Conservation (phyloP, 345 rosid genomes). For the Moringa oleifera region DNA sequence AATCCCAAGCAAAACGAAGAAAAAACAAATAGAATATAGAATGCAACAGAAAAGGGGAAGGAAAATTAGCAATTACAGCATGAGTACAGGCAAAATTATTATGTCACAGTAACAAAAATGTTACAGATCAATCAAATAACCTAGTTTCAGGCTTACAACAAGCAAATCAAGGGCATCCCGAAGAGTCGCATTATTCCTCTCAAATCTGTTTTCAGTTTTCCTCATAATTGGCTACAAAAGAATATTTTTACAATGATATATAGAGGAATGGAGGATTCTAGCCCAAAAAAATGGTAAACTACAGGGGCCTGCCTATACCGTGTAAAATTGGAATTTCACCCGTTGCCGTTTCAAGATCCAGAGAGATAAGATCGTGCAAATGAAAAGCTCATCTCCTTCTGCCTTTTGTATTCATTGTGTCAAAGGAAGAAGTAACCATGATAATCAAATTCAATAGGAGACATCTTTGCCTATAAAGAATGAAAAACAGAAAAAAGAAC, state of each 20-base stretch:
- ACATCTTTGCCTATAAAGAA: conserved; percentile 74
- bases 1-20: too few species aligned
- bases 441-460: conserved; percentile 85
- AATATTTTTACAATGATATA: conserved; percentile 20
- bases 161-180: too few species aligned
- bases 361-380: conserved; percentile 54
- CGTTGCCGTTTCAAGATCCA: conserved; percentile 18
- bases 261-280: conserved; percentile 13
- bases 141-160: too few species aligned
- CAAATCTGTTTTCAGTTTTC: conserved; percentile 1
- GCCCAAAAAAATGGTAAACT: not conserved
- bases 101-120: too few species aligned
- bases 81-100: too few species aligned
- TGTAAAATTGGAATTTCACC: conserved; percentile 5
- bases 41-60: too few species aligned
- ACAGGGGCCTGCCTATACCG: not conserved
- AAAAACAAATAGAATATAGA: too few species aligned
- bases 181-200: too few species aligned
- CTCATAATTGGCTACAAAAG: conserved; percentile 12
- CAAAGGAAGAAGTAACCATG: conserved; percentile 77
- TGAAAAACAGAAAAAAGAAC: conserved; percentile 7
- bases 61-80: too few species aligned
- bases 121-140: too few species aligned
- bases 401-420: conserved; percentile 77
- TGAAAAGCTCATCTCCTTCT: conserved; percentile 47